Evolutionary conservation across 768 basidiomycete species (phyloP), one percentile per base, ranked within the genome.

Genomic region (Russula foetens): DNA sequence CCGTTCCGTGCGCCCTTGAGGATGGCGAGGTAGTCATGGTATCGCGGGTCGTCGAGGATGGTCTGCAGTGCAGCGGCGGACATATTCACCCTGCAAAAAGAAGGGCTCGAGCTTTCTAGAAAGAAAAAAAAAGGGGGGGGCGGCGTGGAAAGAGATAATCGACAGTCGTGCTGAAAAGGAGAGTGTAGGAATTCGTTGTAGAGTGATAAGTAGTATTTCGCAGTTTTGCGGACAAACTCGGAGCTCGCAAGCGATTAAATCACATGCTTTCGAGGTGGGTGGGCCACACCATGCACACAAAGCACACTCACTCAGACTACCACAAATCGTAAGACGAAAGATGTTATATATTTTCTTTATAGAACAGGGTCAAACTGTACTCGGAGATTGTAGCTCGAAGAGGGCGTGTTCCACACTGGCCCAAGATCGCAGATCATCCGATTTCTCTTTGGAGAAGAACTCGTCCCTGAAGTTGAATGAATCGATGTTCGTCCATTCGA

Each of bases 1-100:
- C 92, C 92, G 70, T 93, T 93, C 44, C 92, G 82, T 33, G 92
- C 90, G 46, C 97, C 96, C 72, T 99, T 99, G 70, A 98, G 74
- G 67, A 99, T 88, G 26, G 92, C 89, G 47, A 98, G 82, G 67
- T 89, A 85, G 70, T 97, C 94, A 71, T 96, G 95, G 66, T 86
- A 88, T 33, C 80, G 81, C 14, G 94, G 94, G 71, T 89, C 78
- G 45, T 77, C 68, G 64, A 87, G 75, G 63, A 84, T 69, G 7
- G 67, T 58, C 21, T 71, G 47, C 15, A 71, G 59, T 38, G 58
- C 43, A 23, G 70, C 44, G n/a, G 35, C 2, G 9, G 69, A 67
- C 72, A 72, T 74, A n/a, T 29, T 35, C 2, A 35, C 8, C 11
- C 9, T 11, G 4, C 6, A 12, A 35, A 11, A 35, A 33, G 9